These are phyloP conservation scores for Caryopteris hybrid DNA, from an alignment of 305 asterid genomes.

Conservation along the genomic window DNA sequence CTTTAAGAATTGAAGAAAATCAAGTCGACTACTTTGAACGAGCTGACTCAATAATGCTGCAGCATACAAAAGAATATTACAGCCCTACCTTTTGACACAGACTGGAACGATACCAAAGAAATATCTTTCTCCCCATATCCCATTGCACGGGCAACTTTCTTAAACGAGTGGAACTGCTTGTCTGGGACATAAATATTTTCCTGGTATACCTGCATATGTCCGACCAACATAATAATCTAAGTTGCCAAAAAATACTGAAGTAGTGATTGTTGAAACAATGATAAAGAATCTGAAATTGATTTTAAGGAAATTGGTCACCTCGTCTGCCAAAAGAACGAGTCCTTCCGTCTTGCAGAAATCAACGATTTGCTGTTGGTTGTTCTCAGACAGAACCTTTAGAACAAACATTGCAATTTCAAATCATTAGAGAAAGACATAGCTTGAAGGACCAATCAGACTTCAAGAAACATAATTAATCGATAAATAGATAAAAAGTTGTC, in stretches of 20 bases:
- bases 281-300: not conserved
- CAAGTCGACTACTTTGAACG: conserved; percentile 11
- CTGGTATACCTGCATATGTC: conserved; percentile 70
- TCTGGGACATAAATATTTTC: conserved; percentile 85
- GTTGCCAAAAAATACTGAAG: no score
- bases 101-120: conserved; percentile 80
- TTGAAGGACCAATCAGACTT: conserved; percentile 7
- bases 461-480: not conserved
- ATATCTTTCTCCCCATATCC: conserved; percentile 80
- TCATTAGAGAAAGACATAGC: not conserved
- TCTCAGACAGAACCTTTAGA: conserved; percentile 68
- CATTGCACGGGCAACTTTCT: conserved; percentile 71
- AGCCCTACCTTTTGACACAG: conserved; percentile 75
- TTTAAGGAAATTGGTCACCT: conserved; percentile 37
- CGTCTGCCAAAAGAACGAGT: conserved; percentile 85
- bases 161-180: conserved; percentile 80
- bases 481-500: not conserved
- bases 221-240: not conserved
- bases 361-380: conserved; percentile 71
- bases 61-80: conserved; percentile 1
- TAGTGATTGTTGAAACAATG: no score
- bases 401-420: not conserved
- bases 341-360: conserved; percentile 92
- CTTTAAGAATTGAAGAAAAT: conserved; percentile 7
- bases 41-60: not conserved